phyloP scores from a whole-genome alignment of 2,329 filamentous ascomycete species.

The Paecilomyces sp. region DNA sequence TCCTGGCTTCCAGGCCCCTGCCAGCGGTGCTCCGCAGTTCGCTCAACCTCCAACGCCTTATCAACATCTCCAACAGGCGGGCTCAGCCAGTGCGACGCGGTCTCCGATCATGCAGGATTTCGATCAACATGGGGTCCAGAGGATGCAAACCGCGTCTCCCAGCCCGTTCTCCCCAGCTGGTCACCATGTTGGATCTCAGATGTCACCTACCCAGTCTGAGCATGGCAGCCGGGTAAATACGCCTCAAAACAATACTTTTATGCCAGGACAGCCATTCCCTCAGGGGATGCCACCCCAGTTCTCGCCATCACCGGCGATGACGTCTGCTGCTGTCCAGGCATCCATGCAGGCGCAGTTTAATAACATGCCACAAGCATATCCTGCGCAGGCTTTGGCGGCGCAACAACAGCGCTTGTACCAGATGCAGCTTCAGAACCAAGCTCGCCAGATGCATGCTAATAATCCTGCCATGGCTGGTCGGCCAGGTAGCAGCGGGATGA shows the following conservation, averaged over 20 bases:
- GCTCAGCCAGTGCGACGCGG: slow-evolving; percentile 76
- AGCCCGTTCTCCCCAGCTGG: slow-evolving; percentile 78
- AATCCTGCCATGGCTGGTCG: slow-evolving; percentile 30
- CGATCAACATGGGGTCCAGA: slow-evolving; percentile 59
- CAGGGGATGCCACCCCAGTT: slow-evolving; percentile 37
- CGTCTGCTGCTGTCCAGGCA: slow-evolving; percentile 30
- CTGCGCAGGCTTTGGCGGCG: slow-evolving; percentile 57
- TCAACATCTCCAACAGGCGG: slow-evolving; percentile 73
- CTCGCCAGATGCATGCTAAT: slow-evolving; percentile 52
- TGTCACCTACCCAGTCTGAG: slow-evolving; percentile 70
- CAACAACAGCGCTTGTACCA: slow-evolving; percentile 68
- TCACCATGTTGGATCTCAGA: slow-evolving; percentile 64
- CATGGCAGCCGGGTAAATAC: slow-evolving; percentile 60
- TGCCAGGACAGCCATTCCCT: slow-evolving; percentile 42
- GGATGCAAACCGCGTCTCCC: slow-evolving; percentile 86
- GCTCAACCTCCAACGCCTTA: slow-evolving; percentile 60
- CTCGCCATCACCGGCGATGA: slow-evolving; percentile 30
- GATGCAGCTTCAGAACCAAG: slow-evolving; percentile 73
- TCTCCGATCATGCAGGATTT: slow-evolving; percentile 84
- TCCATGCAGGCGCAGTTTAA: slow-evolving; percentile 44
- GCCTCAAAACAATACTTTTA: slow-evolving; percentile 65
- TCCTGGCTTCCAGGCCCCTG: slow-evolving; percentile 60
- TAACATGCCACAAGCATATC: slow-evolving; percentile 44
- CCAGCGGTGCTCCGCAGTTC: slow-evolving; percentile 55
- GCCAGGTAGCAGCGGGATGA: slow-evolving; percentile 26